These are phyloP conservation scores for Aphelidium insulamus DNA, from an alignment of 371 early-diverging fungal species.

Conservation along the genomic window DNA sequence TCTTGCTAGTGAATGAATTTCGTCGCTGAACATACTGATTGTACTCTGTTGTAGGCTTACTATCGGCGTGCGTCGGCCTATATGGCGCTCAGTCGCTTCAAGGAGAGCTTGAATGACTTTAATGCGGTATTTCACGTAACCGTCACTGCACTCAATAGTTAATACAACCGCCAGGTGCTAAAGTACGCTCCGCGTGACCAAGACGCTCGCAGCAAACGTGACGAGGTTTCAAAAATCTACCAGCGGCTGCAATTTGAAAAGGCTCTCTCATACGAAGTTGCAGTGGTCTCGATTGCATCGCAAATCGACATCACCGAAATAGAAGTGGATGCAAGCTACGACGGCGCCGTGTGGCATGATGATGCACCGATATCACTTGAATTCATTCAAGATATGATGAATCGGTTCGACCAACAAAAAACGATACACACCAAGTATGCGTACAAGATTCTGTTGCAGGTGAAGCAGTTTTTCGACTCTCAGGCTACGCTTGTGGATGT, in stretches of 20 bases:
- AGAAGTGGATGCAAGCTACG: conserved; percentile 2
- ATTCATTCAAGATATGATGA: conserved; percentile 53
- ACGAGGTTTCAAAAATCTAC: conserved; percentile 72
- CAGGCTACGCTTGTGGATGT: conserved; percentile 65
- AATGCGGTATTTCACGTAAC: conserved; percentile 28
- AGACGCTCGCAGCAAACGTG: conserved; percentile 37
- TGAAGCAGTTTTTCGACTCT: conserved; percentile 38
- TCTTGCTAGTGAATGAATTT: not conserved
- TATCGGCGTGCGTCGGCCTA: conserved; percentile 74
- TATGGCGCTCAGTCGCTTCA: conserved; percentile 56
- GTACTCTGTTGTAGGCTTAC: conserved; percentile 28
- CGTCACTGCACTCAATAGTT: conserved; percentile 1
- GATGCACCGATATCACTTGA: conserved; percentile 6
- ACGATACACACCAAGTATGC: conserved; percentile 72
- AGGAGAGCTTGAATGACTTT: conserved; percentile 63
- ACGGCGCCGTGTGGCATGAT: not conserved
- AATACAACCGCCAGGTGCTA: conserved; percentile 15
- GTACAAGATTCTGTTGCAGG: conserved; percentile 53
- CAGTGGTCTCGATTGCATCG: not conserved
- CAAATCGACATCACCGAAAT: conserved; percentile 4
- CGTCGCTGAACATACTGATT: not conserved
- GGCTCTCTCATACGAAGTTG: conserved; percentile 23
- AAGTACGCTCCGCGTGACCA: conserved; percentile 40
- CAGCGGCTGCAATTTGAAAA: conserved; percentile 71
- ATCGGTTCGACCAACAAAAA: conserved; percentile 65